Evolutionary conservation across 2,329 filamentous ascomycete species (phyloP), one percentile per base, ranked within the genome.

Genomic region (Phoma sp.): DNA sequence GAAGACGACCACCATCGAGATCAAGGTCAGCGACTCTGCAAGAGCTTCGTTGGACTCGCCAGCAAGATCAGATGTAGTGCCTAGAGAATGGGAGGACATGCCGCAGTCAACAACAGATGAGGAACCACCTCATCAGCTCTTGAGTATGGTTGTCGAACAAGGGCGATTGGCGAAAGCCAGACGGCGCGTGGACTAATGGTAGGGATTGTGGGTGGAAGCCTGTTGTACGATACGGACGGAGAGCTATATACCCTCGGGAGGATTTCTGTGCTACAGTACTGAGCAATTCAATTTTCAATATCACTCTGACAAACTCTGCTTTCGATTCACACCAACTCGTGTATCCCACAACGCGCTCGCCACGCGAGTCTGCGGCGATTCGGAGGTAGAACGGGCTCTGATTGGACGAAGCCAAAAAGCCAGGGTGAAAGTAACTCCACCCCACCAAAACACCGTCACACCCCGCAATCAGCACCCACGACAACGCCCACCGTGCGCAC

Each of bases 181-280:
- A 15, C 46, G 41, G 1, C 27, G 24, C 19, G 25, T 25, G 15
- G 19, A 35, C 4, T 36, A 24, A 50, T 8, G 6, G 13, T 36
- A 7, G 21, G 27, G 13, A 22, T 22, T 13, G 13, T 12, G 19
- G n/a, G 27, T 24, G 19, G 19, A 13, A 33, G n/a, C n/a, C 10
- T 48, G 27, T 40, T 50, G 31, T 50, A 39, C 24, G 22, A 49
- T 49, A 22, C 15, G 27, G 27, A 96, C 88, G 96, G 91, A 78
- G 25, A 36, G 46, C 13, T 37, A 46, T 55, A 55, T 55, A 55
- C 46, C 52, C 46, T 40, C 37, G 37, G 46, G 41, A 45, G 52
- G 41, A 50, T 27, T 15, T 38, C n/a, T 15, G 17, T 50, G 29
- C 51, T 29, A 32, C 13, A 1, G 22, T 17, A 29, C 22, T 15